Evolutionary conservation across 768 basidiomycete genomes (phyloP).

Genomic region (Hypsizygus marmoreus): DNA sequence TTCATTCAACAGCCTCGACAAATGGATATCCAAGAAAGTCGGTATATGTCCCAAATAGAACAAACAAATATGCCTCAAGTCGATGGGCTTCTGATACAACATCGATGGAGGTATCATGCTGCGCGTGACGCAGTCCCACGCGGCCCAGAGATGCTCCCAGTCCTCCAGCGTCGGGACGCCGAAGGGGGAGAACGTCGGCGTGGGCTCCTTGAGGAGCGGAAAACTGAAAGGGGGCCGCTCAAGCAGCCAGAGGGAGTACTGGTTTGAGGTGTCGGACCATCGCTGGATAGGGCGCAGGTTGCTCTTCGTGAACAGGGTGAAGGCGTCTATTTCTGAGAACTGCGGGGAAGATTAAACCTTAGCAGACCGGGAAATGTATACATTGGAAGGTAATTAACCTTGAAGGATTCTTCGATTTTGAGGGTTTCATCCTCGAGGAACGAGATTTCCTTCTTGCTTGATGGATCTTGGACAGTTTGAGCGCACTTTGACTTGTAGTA

Average conservation of each 20-base stretch:
- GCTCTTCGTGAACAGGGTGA: slow-evolving; percentile 67
- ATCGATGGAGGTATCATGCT: slow-evolving; percentile 87
- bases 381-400: slow-evolving; percentile 48
- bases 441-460: slow-evolving; percentile 39
- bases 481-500: slow-evolving; percentile 69
- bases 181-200: slow-evolving; percentile 46
- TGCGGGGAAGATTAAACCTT: slow-evolving; percentile 27
- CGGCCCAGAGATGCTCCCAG: slow-evolving; percentile 83
- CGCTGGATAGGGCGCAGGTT: slow-evolving; percentile 83
- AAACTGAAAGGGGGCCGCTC: slow-evolving; percentile 85
- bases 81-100: slow-evolving; percentile 89
- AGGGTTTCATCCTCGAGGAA: slow-evolving; percentile 77
- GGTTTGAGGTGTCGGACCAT: slow-evolving; percentile 74
- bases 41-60: slow-evolving; percentile 97
- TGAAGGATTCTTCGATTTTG: slow-evolving; percentile 85
- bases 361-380: neutral
- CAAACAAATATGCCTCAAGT: slow-evolving; percentile 93
- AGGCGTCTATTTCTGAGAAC: slow-evolving; percentile 79
- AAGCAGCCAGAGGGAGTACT: slow-evolving; percentile 88
- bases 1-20: slow-evolving; percentile 73
- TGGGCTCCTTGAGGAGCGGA: slow-evolving; percentile 53
- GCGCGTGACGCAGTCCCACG: slow-evolving; percentile 85
- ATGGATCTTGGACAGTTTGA: slow-evolving; percentile 59
- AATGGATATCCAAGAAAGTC: slow-evolving; percentile 88
- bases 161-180: slow-evolving; percentile 74